These are phyloP conservation scores for Salvia miltiorrhiza DNA, from an alignment of 257 asterid genomes.

Conservation along the genomic window DNA sequence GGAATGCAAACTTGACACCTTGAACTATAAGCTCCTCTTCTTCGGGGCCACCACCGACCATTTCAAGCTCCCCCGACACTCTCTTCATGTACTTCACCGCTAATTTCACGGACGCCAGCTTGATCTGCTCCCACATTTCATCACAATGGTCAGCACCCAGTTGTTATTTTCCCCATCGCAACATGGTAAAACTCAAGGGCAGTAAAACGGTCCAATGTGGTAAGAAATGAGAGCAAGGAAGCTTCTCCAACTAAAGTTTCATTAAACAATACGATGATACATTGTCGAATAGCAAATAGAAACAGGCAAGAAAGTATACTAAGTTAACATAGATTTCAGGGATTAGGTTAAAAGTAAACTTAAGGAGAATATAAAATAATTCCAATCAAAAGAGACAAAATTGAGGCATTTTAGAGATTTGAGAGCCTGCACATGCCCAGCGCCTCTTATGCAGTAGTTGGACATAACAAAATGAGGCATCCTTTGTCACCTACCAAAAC, in stretches of 20 bases:
- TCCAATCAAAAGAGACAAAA: conserved; percentile 21
- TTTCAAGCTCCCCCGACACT: conserved; percentile 56
- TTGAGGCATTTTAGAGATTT: conserved; percentile 17
- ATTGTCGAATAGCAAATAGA: conserved; percentile 11
- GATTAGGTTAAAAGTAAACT: conserved; percentile 31
- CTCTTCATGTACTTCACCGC: conserved; percentile 74
- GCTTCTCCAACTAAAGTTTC: not conserved
- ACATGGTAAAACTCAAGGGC: not conserved
- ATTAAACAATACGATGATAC: conserved; percentile 12
- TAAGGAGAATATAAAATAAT: conserved; percentile 14
- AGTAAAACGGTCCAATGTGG: not conserved
- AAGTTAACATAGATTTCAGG: conserved; percentile 11
- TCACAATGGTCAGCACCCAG: not conserved
- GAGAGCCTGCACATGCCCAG: conserved; percentile 37
- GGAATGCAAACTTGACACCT: conserved; percentile 63
- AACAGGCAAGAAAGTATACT: conserved; percentile 14
- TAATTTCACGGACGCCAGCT: conserved; percentile 62
- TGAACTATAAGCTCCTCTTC: conserved; percentile 75
- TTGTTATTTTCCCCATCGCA: not conserved
- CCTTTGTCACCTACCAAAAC: conserved; percentile 31
- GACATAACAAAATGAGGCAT: conserved; percentile 21
- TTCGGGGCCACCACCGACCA: conserved; percentile 48
- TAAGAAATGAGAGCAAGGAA: not conserved
- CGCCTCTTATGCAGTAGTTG: conserved; percentile 19
- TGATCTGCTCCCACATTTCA: conserved; percentile 43